Evolutionary conservation across 768 basidiomycete species (phyloP), one percentile per base, ranked within the genome.

Genomic region (Pulveroboletus sp.): DNA sequence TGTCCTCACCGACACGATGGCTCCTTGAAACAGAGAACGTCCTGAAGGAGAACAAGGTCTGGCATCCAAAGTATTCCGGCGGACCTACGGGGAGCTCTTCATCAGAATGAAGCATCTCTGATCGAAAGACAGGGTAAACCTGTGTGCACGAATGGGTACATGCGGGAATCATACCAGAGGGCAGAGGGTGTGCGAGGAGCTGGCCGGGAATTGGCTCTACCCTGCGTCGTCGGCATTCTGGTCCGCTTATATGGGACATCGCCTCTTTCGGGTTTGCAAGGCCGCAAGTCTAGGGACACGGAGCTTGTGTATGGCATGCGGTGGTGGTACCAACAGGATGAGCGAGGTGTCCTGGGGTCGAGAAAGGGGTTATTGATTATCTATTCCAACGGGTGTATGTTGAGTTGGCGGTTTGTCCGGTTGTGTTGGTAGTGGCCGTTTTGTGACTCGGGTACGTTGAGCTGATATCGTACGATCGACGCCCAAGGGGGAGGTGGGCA

Each of bases 351-450:
- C 27, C 27, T 29, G 27, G 25, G 9, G 27, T 29, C 27, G 27
- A 29, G 27, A 29, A 7, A 7, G 27, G 12, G n/a, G 12, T 17
- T 16, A 17, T 4, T n/a, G 34, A 35, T 35, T 35, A 35, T 35
- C 34, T 35, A 35, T 35, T 19, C 8, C n/a, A 19, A 21, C 17
- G 14, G 21, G 25, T 34, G 49, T 9, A n/a, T 16, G 19, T 10
- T 21, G 33, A 37, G 35, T 14, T 19, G 24, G 20, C n/a, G 33
- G 53, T 24, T 34, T 21, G 37, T 33, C 45, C 37, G 57, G 44
- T 47, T 46, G 37, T 23, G 29, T 32, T 34, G 19, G 12, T 29
- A n/a, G 27, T 29, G 5, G 9, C 27, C 27, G 27, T 29, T n/a
- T n/a, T n/a, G n/a, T n/a, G n/a, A n/a, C n/a, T n/a, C 25, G 9